Base-by-base conservation (phyloP, 306 rosid genomes). In the Purshia tridentata region DNA sequence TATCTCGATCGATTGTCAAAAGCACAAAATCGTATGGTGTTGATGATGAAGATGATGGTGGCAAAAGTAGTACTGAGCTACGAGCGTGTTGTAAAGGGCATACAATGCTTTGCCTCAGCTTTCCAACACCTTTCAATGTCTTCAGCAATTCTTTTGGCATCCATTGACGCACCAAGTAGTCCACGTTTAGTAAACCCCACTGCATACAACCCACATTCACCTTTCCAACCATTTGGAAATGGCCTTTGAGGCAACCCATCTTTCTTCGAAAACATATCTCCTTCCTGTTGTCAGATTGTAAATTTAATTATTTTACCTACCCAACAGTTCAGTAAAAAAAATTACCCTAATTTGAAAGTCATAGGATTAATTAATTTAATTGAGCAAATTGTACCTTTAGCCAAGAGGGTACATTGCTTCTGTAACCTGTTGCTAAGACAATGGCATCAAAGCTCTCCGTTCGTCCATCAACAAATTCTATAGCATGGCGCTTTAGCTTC, bases 381-480 rank as follows among this genome's bases (percentile, higher is more conserved):
- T 16, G 15, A 15, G 13, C 6, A 54, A 22, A 54, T 9, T 20
- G 47, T 10, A 91, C 99, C 99, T 90, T 88, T 65, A 95, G 98
- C 99, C 99, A 95, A 76, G 81, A 77, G 77, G 97, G 99, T 6
- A 95, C 99, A 78, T 91, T 95, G 82, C 99, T 95, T 92, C 86
- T 95, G 84, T 95, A 95, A 58, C 99, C 99, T 11, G 99, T 95
- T 70, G 99, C 99, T 48, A 95, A 81, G 52, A 95, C 84, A 76
- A 95, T 86, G 77, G 89, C 95, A 84, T 92, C 98, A 73, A 87
- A 95, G 65, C 77, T 83, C 73, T 92, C 92, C 18, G 73, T 58
- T 72, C 53, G 80, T 75, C 92, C 99, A 80, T 95, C 83, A 5
- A 83, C 75, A 67, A 95, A 95, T 61, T 95, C 99, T 69, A 86